phyloP scores from a whole-genome alignment of 1,284 basidiomycete species.

The Microbotryum silenes-acaulis region DNA sequence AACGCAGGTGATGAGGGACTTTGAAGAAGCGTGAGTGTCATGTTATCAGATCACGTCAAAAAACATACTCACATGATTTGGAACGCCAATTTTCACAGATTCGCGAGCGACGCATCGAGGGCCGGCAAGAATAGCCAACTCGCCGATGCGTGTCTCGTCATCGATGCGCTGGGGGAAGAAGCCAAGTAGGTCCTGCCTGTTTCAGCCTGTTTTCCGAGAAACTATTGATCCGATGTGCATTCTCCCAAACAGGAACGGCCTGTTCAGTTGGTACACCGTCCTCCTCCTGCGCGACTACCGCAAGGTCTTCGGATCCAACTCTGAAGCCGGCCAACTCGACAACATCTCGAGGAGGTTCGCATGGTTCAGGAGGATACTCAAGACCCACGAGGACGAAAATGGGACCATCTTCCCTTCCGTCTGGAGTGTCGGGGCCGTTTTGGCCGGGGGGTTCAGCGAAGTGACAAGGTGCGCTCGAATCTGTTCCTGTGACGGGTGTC shows the following conservation, averaged over 20 bases:
- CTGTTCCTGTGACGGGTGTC: background rate
- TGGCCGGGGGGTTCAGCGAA: conserved; percentile 74
- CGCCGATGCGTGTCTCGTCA: conserved; percentile 68
- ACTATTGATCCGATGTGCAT: background rate
- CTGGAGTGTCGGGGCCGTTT: conserved; percentile 73
- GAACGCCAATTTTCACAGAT: conserved; percentile 3
- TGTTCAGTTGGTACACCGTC: conserved; percentile 82
- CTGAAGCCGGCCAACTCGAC: conserved; percentile 92
- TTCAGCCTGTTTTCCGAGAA: no score
- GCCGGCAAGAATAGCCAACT: conserved; percentile 29
- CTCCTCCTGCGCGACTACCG: conserved; percentile 93
- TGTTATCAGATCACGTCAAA: background rate
- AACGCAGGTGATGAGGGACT: conserved; percentile 71
- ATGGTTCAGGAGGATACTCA: conserved; percentile 89
- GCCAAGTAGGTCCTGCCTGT: conserved; percentile 49
- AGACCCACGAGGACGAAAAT: conserved; percentile 62
- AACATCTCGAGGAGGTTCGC: conserved; percentile 88
- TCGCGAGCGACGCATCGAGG: conserved; percentile 22
- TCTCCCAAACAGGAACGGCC: conserved; percentile 46
- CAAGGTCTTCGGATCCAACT: conserved; percentile 82
- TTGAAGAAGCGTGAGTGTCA: conserved; percentile 71
- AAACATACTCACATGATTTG: no score
- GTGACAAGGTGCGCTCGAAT: conserved; percentile 59
- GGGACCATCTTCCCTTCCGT: conserved; percentile 68
- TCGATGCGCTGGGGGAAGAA: conserved; percentile 78